A percentile compares a stretch with the other conserved stretches of the same genome.
Conservation (phyloP, 352 stramenopile species). For the Discostella stelligera region DNA sequence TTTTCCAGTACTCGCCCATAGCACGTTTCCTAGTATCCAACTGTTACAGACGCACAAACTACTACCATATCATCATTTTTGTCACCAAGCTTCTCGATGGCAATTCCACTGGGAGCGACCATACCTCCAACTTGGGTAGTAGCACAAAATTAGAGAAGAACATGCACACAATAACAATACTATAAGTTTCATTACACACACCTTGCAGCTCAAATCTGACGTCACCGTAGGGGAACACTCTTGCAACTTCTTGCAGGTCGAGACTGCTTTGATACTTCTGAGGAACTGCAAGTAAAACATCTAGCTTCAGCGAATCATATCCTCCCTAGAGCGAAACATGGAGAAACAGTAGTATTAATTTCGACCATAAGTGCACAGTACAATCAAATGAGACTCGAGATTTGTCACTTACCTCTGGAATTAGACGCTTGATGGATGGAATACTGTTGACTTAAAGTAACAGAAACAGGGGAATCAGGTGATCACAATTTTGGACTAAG, state of each 20-base stretch:
- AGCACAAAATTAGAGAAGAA: not conserved
- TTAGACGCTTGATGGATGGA: slow-evolving; percentile 69
- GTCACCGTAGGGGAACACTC: slow-evolving; percentile 81
- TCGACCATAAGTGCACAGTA: no score
- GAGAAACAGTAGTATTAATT: not conserved
- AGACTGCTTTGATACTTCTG: slow-evolving; percentile 69
- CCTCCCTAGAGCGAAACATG: slow-evolving; percentile 30
- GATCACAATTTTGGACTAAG: no score
- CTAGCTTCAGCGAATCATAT: slow-evolving; percentile 61
- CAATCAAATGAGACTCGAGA: no score
- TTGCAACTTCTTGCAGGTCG: slow-evolving; percentile 62
- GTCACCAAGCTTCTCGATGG: slow-evolving; percentile 80
- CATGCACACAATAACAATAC: not conserved
- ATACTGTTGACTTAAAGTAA: slow-evolving; percentile 85
- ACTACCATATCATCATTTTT: slow-evolving; percentile 81
- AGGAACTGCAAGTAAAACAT: slow-evolving; percentile 74
- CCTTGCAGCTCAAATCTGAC: slow-evolving; percentile 72
- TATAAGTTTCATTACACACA: slow-evolving; percentile 1
- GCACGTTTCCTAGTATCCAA: slow-evolving; percentile 64
- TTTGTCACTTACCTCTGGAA: slow-evolving; percentile 64
- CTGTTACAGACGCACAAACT: slow-evolving; percentile 72
- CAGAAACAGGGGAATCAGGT: no score
- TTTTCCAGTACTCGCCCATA: not conserved
- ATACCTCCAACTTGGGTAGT: slow-evolving; percentile 65
- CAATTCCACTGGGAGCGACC: slow-evolving; percentile 77